Conservation (phyloP, 2,329 filamentous ascomycete species). For the Elsinoe necatrix region DNA sequence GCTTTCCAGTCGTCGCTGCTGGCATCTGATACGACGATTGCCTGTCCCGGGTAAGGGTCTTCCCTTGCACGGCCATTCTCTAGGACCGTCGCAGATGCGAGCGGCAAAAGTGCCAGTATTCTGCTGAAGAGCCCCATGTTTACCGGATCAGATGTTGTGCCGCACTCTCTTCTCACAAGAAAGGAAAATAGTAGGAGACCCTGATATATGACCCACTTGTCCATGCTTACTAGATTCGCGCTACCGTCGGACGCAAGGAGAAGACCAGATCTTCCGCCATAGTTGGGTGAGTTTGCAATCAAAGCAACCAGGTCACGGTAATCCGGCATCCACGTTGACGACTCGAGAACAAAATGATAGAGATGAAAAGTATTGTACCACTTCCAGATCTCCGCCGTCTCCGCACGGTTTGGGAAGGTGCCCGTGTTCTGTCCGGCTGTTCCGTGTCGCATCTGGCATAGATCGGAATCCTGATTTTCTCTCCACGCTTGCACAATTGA, state of each 20-base stretch:
- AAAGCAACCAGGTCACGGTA: background rate
- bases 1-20: conserved; percentile 36
- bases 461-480: background rate
- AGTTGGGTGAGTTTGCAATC: background rate
- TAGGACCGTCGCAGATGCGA: conserved; percentile 30
- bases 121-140: background rate
- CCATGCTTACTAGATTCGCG: background rate
- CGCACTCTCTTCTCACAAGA: background rate
- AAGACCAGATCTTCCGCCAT: conserved; percentile 3
- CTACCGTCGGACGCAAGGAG: background rate
- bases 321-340: background rate
- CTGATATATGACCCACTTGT: background rate
- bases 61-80: conserved; percentile 37
- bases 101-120: background rate
- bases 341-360: background rate
- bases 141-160: background rate
- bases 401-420: conserved; percentile 10
- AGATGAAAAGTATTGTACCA: background rate
- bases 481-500: background rate
- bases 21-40: conserved; percentile 28
- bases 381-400: background rate
- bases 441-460: conserved; percentile 3
- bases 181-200: background rate
- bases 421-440: background rate
- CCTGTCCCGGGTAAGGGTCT: conserved; percentile 32